phyloP scores from a whole-genome alignment of 208 protist genomes.

The Leishmania major region DNA sequence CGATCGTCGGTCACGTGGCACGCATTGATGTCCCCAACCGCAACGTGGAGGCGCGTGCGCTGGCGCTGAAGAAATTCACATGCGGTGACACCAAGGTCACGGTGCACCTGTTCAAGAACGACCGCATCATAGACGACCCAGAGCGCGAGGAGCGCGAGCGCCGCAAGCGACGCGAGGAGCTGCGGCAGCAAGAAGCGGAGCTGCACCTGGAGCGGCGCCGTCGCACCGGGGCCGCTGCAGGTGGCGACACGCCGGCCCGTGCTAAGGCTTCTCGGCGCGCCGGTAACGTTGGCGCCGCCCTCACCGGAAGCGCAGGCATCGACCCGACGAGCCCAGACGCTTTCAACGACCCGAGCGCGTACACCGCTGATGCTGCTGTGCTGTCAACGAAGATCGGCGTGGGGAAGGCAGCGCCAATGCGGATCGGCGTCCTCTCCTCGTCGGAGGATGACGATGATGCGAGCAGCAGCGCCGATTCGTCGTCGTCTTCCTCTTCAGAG shows the following conservation, averaged over 20 bases:
- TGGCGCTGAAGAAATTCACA: conserved; percentile 74
- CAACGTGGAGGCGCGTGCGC: conserved; percentile 83
- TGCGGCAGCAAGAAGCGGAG: conserved; percentile 4
- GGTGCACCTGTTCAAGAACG: conserved; percentile 88
- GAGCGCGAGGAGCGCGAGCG: conserved; percentile 20
- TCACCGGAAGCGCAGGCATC: not conserved
- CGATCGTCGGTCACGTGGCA: conserved; percentile 78
- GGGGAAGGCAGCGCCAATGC: conserved; percentile 7
- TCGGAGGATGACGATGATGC: conserved; percentile 57
- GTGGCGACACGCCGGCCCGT: not conserved
- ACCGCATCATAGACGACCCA: conserved; percentile 87
- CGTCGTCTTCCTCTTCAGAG: not conserved
- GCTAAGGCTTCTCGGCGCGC: not conserved
- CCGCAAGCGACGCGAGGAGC: conserved; percentile 1
- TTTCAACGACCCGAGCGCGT: conserved; percentile 22
- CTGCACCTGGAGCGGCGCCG: conserved; percentile 7
- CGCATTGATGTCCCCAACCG: conserved; percentile 84
- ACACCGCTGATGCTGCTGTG: not conserved
- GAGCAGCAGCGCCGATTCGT: conserved; percentile 12
- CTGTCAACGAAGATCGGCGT: not conserved
- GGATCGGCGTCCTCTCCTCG: conserved; percentile 68
- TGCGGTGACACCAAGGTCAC: conserved; percentile 68
- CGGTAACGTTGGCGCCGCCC: not conserved
- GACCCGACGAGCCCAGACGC: conserved; percentile 16
- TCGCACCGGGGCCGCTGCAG: not conserved